Conservation (phyloP, 2,329 filamentous ascomycete genomes). For the Aspergillus tanneri region DNA sequence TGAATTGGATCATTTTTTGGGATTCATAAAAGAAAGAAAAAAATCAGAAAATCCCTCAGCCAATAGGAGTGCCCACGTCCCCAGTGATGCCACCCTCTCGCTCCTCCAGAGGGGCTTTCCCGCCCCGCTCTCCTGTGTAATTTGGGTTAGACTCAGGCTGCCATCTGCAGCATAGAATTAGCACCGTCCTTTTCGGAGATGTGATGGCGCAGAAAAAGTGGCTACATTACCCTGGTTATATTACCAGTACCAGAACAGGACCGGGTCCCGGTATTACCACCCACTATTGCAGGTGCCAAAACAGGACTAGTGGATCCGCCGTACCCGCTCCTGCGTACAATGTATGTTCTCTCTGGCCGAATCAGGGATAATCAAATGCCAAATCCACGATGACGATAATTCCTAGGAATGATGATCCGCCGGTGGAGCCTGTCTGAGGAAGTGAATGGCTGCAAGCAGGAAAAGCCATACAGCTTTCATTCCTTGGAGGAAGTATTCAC, state of each 20-base stretch:
- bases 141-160: conserved; percentile 10
- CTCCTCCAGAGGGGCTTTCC: too few species aligned
- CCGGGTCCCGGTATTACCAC: not conserved
- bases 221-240: conserved; percentile 1
- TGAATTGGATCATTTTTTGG: conserved; percentile 20
- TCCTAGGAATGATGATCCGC: conserved; percentile 38
- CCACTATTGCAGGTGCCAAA: not conserved
- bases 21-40: too few species aligned
- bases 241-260: not conserved
- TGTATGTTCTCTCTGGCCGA: not conserved
- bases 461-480: not conserved
- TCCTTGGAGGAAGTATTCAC: conserved; percentile 8
- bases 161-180: conserved; percentile 5
- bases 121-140: conserved; percentile 4
- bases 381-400: conserved; percentile 37
- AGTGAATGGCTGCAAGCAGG: conserved; percentile 10
- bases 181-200: too few species aligned
- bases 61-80: too few species aligned
- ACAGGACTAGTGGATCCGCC: conserved; percentile 3
- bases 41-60: not conserved
- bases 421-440: conserved; percentile 3
- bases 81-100: too few species aligned
- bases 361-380: conserved; percentile 5
- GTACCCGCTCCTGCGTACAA: conserved; percentile 7
- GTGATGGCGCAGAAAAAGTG: too few species aligned